Evolutionary conservation across 2,329 filamentous ascomycete genomes (phyloP).

Genomic region (Venturia asperata): DNA sequence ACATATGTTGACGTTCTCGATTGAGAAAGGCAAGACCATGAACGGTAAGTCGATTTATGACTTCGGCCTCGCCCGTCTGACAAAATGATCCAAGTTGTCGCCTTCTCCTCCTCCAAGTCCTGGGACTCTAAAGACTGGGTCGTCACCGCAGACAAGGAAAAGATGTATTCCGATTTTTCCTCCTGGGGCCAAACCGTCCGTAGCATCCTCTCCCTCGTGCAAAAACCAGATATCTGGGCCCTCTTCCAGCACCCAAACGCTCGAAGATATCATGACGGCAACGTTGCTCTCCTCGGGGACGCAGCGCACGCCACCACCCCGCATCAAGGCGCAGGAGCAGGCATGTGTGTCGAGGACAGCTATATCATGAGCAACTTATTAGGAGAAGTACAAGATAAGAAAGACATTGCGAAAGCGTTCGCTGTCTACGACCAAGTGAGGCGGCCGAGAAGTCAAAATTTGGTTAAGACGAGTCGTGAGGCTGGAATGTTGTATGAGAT

Average conservation of each 20-base stretch:
- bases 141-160: constrained; percentile 34
- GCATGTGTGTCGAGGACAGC: constrained; percentile 35
- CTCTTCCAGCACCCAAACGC: constrained; percentile 32
- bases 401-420: constrained; percentile 14
- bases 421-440: constrained; percentile 15
- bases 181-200: constrained; percentile 38
- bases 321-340: constrained; percentile 35
- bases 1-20: constrained; percentile 56
- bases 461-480: constrained; percentile 13
- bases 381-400: constrained; percentile 16
- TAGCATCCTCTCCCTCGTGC: constrained; percentile 39
- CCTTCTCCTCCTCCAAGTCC: constrained; percentile 39
- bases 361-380: constrained; percentile 18
- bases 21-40: constrained; percentile 49
- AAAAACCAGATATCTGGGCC: constrained; percentile 34
- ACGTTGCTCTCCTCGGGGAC: constrained; percentile 32
- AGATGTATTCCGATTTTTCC: constrained; percentile 37
- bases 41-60: constrained; percentile 37
- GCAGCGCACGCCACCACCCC: constrained; percentile 36
- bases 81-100: constrained; percentile 33
- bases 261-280: constrained; percentile 31
- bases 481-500: constrained; percentile 12
- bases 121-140: constrained; percentile 39
- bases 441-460: background rate
- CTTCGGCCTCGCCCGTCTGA: background rate